phyloP scores from a whole-genome alignment of 1,284 basidiomycete genomes.

The Leccinum pallidistipes region DNA sequence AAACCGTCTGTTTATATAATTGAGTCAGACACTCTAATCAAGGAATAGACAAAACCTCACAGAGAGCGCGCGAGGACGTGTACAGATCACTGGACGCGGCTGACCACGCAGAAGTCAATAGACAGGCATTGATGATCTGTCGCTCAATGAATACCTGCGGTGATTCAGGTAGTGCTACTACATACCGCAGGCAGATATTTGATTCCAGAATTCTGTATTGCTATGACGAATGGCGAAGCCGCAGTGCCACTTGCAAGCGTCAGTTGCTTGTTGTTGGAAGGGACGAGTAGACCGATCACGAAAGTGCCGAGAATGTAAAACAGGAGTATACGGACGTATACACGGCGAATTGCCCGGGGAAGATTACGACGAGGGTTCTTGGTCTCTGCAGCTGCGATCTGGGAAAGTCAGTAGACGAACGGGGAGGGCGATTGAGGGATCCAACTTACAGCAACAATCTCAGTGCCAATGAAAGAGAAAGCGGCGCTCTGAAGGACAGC shows the following conservation, averaged over 20 bases:
- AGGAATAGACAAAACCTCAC: slow-evolving; percentile 41
- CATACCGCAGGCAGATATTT: slow-evolving; percentile 53
- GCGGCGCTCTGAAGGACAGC: slow-evolving; percentile 57
- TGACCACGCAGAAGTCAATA: slow-evolving; percentile 85
- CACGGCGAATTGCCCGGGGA: slow-evolving; percentile 60
- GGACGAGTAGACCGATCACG: slow-evolving; percentile 66
- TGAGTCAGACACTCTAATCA: background rate
- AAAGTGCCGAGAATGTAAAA: slow-evolving; percentile 58
- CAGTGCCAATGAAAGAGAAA: slow-evolving; percentile 76
- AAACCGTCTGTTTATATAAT: slow-evolving; percentile 59
- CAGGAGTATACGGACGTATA: slow-evolving; percentile 67
- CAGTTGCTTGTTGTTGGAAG: slow-evolving; percentile 52
- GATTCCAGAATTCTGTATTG: slow-evolving; percentile 62
- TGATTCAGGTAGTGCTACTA: background rate
- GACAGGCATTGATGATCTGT: slow-evolving; percentile 84
- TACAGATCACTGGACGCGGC: slow-evolving; percentile 85
- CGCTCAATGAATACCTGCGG: slow-evolving; percentile 27
- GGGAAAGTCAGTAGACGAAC: slow-evolving; percentile 11
- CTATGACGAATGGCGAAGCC: slow-evolving; percentile 71
- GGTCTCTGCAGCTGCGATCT: slow-evolving; percentile 67
- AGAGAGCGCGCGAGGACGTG: slow-evolving; percentile 78
- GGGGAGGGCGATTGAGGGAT: background rate
- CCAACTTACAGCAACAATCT: slow-evolving; percentile 70
- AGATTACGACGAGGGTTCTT: slow-evolving; percentile 55
- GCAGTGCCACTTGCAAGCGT: slow-evolving; percentile 48